Conservation (phyloP, 2,329 filamentous ascomycete species). For the Helotiales sp. region DNA sequence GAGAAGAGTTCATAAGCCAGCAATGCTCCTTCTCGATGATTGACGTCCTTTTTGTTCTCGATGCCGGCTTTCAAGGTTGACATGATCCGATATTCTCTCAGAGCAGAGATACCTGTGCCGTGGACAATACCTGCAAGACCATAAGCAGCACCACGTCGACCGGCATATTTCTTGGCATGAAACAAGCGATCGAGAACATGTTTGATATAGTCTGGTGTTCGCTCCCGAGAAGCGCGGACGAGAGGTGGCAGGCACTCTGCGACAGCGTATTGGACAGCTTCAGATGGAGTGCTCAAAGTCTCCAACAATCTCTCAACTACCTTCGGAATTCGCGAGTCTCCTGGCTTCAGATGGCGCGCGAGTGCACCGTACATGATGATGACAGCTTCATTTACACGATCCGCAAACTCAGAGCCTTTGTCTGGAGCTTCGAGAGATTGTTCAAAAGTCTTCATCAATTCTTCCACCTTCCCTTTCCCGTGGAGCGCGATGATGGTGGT, state of each 20-base stretch:
- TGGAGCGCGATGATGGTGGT: slow-evolving; percentile 78
- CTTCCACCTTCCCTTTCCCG: slow-evolving; percentile 80
- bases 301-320: slow-evolving; percentile 84
- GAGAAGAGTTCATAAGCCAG: slow-evolving; percentile 90
- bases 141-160: slow-evolving; percentile 89
- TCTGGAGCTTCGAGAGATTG: slow-evolving; percentile 82
- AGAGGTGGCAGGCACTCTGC: slow-evolving; percentile 91
- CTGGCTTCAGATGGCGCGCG: slow-evolving; percentile 79
- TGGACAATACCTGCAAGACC: slow-evolving; percentile 87
- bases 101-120: slow-evolving; percentile 78
- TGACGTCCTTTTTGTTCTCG: slow-evolving; percentile 94
- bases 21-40: slow-evolving; percentile 85
- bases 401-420: slow-evolving; percentile 76
- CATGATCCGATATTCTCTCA: slow-evolving; percentile 86
- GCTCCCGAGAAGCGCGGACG: slow-evolving; percentile 76
- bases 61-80: slow-evolving; percentile 75
- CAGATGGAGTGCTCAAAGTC: slow-evolving; percentile 90
- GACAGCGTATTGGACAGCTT: slow-evolving; percentile 95
- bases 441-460: slow-evolving; percentile 91
- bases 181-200: slow-evolving; percentile 81
- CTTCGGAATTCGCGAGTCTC: slow-evolving; percentile 84
- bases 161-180: slow-evolving; percentile 87
- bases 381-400: slow-evolving; percentile 93
- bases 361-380: slow-evolving; percentile 96
- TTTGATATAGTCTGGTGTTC: slow-evolving; percentile 77